Percentiles rank a stretch among this genome's conserved stretches.
phyloP scores from a whole-genome alignment of 108 stramenopile species.

The Pinguiococcus pyrenoidosus region DNA sequence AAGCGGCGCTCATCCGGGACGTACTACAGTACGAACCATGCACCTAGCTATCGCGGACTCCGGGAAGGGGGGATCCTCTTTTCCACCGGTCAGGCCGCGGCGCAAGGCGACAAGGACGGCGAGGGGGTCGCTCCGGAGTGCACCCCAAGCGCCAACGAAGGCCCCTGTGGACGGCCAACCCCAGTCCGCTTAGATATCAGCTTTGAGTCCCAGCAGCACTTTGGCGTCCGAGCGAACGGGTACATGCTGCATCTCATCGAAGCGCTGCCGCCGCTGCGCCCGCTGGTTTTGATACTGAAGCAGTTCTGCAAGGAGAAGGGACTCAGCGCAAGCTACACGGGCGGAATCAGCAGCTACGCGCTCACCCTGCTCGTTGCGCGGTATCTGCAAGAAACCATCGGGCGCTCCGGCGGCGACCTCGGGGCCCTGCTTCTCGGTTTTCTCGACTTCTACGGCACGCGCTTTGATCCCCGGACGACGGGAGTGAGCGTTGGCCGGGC shows the following conservation, averaged over 20 bases:
- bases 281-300: constrained; percentile 28
- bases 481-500: constrained; percentile 38
- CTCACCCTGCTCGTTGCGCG: constrained; percentile 75
- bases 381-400: constrained; percentile 55
- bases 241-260: constrained; percentile 15
- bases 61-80: too few species aligned
- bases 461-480: constrained; percentile 68
- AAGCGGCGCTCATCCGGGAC: too few species aligned
- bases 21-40: too few species aligned
- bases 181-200: constrained; percentile 25
- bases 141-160: too few species aligned
- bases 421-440: constrained; percentile 79
- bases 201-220: constrained; percentile 28
- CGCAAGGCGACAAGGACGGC: too few species aligned
- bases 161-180: too few species aligned
- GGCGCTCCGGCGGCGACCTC: constrained; percentile 50
- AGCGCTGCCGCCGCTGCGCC: constrained; percentile 16
- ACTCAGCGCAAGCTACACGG: constrained; percentile 68
- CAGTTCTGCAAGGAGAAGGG: constrained; percentile 73
- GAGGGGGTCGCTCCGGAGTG: too few species aligned
- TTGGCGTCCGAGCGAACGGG: constrained; percentile 27
- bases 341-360: constrained; percentile 74
- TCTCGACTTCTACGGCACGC: constrained; percentile 81
- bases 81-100: too few species aligned
- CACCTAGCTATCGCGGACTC: too few species aligned